Evolutionary conservation across 192 early-diverging fungal genomes (phyloP).

Genomic region (Bifiguratus adelaidae): DNA sequence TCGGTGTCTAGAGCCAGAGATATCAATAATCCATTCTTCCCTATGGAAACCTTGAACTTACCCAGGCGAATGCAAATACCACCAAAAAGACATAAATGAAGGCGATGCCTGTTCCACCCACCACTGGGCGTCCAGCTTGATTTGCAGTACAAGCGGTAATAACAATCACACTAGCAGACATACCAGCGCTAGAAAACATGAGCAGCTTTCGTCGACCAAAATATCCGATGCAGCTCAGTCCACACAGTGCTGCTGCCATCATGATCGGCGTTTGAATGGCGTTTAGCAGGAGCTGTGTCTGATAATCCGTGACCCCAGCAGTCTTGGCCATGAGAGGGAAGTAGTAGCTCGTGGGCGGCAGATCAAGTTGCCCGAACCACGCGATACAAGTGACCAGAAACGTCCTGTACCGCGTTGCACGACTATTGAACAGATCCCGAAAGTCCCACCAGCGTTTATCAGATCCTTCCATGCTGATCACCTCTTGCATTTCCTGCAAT

Average conservation of each 20-base stretch:
- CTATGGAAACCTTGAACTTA: no score
- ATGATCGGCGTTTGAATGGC: conserved; percentile 17
- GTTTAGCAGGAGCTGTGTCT: conserved; percentile 23
- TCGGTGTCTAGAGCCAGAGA: conserved; percentile 37
- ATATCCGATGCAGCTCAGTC: conserved; percentile 11
- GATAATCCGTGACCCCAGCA: conserved; percentile 10
- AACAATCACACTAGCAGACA: neutral
- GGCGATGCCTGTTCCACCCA: conserved; percentile 15
- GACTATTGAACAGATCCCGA: neutral
- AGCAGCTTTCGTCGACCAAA: conserved; percentile 22
- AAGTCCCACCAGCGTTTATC: conserved; percentile 1
- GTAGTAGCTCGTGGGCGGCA: conserved; percentile 19
- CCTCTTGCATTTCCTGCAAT: conserved; percentile 1
- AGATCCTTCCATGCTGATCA: neutral
- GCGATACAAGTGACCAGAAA: conserved; percentile 14
- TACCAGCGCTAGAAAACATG: conserved; percentile 14
- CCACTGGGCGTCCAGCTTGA: conserved; percentile 1
- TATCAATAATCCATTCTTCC: no score
- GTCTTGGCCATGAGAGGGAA: conserved; percentile 8
- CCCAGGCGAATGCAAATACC: conserved; percentile 26
- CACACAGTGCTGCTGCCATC: conserved; percentile 19
- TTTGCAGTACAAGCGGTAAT: conserved; percentile 1
- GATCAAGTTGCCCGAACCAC: conserved; percentile 23
- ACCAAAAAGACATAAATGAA: conserved; percentile 27
- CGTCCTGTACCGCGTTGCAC: neutral